Evolutionary conservation across 805 yeast species (phyloP).

Genomic region (Candida koratica): DNA sequence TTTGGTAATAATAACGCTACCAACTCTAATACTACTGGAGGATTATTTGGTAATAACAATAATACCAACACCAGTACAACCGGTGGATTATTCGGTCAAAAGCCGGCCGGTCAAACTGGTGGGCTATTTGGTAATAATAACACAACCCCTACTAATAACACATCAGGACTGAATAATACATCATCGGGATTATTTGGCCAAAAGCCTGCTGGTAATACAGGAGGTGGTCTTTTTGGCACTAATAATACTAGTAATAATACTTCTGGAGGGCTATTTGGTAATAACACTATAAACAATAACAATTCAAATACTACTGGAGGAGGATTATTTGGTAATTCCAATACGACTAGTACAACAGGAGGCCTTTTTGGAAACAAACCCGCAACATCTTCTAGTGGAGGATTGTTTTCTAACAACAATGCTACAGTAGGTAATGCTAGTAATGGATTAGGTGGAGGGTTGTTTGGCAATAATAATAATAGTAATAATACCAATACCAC

Average conservation of each 20-base stretch:
- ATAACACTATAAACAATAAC: constrained; percentile 9
- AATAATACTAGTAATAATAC: constrained; percentile 8
- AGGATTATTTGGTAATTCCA: constrained; percentile 36
- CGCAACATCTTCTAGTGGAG: constrained; percentile 21
- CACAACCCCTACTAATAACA: constrained; percentile 15
- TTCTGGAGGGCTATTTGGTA: constrained; percentile 25
- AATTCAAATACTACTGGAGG: constrained; percentile 18
- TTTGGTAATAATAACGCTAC: constrained; percentile 15
- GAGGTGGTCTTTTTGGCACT: constrained; percentile 23
- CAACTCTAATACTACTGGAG: constrained; percentile 27
- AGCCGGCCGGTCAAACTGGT: constrained; percentile 19
- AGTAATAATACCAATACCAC: constrained; percentile 12
- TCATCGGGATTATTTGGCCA: constrained; percentile 26
- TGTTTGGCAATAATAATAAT: constrained; percentile 36
- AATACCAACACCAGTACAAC: constrained; percentile 14
- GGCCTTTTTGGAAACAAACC: constrained; percentile 23
- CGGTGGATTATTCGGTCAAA: constrained; percentile 45
- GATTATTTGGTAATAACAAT: constrained; percentile 36
- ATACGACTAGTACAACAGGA: constrained; percentile 16
- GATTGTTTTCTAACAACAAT: constrained; percentile 38
- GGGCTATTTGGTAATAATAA: constrained; percentile 15
- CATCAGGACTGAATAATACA: too few species aligned
- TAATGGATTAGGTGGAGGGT: constrained; percentile 26
- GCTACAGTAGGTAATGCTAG: constrained; percentile 18
- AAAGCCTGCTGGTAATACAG: constrained; percentile 14